Evolutionary conservation across 2,329 filamentous ascomycete genomes (phyloP).

Genomic region (Coniochaeta sp.): DNA sequence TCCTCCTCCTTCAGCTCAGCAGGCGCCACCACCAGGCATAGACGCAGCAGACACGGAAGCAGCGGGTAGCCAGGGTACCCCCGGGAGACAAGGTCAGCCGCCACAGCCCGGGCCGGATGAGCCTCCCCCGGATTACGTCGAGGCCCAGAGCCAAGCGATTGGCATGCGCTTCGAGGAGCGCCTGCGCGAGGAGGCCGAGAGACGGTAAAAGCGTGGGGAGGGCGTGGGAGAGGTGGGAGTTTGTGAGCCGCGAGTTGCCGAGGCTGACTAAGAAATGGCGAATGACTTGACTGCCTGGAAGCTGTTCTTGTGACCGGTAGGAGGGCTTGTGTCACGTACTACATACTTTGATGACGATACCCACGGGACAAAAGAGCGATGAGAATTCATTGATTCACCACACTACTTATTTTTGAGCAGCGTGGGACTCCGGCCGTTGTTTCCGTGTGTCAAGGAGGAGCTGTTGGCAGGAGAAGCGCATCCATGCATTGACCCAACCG

Average conservation of each 20-base stretch:
- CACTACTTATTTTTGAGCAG: too few species aligned
- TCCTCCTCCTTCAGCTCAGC: too few species aligned
- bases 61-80: constrained; percentile 7
- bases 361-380: not conserved
- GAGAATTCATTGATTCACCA: not conserved
- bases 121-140: constrained; percentile 86
- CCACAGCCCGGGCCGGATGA: constrained; percentile 50
- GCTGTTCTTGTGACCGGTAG: not conserved
- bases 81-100: constrained; percentile 19
- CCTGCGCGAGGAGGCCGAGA: constrained; percentile 66
- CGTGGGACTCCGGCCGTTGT: not conserved
- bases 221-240: not conserved
- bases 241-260: not conserved
- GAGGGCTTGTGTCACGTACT: not conserved
- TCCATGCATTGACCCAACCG: too few species aligned
- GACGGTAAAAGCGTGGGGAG: constrained; percentile 35
- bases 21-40: constrained; percentile 12
- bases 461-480: too few species aligned
- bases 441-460: not conserved
- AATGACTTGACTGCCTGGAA: not conserved
- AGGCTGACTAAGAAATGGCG: not conserved
- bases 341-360: not conserved
- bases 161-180: constrained; percentile 58
- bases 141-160: constrained; percentile 69
- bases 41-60: not conserved